These are phyloP conservation scores for Salix koriyanagi DNA, from an alignment of 345 rosid species.

Conservation along the genomic window DNA sequence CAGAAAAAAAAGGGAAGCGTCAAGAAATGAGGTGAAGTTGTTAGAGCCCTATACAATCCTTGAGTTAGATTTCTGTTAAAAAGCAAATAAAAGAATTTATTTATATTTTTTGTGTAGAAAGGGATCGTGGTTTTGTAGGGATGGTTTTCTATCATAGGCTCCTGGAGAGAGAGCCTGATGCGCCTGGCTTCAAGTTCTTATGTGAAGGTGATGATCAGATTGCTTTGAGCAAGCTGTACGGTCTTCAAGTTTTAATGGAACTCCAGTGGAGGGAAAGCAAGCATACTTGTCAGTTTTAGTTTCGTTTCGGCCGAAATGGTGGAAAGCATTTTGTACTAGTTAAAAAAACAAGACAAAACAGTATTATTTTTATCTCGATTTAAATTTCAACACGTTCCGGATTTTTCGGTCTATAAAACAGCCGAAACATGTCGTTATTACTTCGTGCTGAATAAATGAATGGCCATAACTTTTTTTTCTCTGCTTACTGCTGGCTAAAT, in stretches of 20 bases:
- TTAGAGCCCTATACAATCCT: conserved; percentile 48
- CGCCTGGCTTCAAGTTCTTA: conserved; percentile 48
- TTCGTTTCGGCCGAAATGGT: neutral
- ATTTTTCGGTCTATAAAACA: too few species aligned
- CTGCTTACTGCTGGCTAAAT: neutral
- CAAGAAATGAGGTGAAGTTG: conserved; percentile 49
- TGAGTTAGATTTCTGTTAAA: conserved; percentile 39
- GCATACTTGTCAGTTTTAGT: neutral
- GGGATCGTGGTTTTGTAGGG: conserved; percentile 23
- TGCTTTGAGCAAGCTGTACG: conserved; percentile 88
- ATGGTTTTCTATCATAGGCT: conserved; percentile 69
- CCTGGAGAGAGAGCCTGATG: conserved; percentile 92
- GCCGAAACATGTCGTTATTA: too few species aligned
- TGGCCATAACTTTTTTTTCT: neutral
- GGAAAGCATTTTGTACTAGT: too few species aligned
- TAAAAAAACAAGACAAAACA: too few species aligned
- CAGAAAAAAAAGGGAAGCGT: neutral
- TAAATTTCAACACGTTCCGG: too few species aligned
- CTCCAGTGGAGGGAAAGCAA: conserved; percentile 58
- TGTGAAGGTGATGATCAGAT: conserved; percentile 79
- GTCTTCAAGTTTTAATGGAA: conserved; percentile 82
- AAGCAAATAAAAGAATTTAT: neutral
- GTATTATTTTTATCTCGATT: too few species aligned
- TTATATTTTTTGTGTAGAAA: neutral
- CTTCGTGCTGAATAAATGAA: neutral